phyloP scores from a whole-genome alignment of 345 rosid genomes.

The Odontarrhena argentea region DNA sequence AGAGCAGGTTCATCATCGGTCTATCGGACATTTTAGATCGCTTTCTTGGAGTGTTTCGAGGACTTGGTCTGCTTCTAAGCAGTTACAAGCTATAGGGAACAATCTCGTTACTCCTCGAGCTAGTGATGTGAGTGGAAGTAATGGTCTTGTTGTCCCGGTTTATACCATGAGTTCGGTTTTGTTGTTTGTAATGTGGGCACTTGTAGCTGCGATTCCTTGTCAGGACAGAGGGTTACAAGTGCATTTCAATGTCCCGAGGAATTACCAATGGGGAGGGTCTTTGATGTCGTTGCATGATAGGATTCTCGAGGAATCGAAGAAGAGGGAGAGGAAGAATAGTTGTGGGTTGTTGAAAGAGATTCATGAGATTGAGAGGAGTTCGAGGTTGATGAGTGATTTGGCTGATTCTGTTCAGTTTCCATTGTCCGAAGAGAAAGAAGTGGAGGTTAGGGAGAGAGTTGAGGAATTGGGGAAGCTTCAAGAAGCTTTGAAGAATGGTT shows the following conservation, averaged over 20 bases:
- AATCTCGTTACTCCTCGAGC: conserved; percentile 58
- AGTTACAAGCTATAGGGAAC: conserved; percentile 76
- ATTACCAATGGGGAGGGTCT: conserved; percentile 62
- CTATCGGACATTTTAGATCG: conserved; percentile 72
- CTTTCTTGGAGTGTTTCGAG: conserved; percentile 92
- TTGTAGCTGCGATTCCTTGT: conserved; percentile 93
- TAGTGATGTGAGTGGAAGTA: conserved; percentile 56
- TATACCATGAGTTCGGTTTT: conserved; percentile 67
- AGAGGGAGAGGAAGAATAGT: conserved; percentile 68
- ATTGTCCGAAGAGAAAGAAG: conserved; percentile 57
- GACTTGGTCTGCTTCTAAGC: conserved; percentile 95
- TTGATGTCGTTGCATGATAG: conserved; percentile 66
- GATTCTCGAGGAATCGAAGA: conserved; percentile 81
- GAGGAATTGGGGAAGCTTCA: conserved; percentile 54
- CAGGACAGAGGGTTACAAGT: conserved; percentile 91
- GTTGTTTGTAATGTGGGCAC: conserved; percentile 86
- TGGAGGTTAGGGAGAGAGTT: conserved; percentile 59
- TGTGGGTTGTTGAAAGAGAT: conserved; percentile 87
- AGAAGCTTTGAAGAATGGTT: conserved; percentile 59
- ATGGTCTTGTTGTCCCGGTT: conserved; percentile 67
- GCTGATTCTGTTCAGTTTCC: conserved; percentile 77
- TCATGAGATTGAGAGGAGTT: conserved; percentile 63
- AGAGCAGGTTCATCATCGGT: conserved; percentile 43
- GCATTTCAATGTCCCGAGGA: conserved; percentile 72
- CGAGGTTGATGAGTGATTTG: conserved; percentile 61